A percentile compares a stretch with the other conserved stretches of the same genome.
Conservation (phyloP, 2,329 filamentous ascomycete genomes). For the Ustulina deusta region DNA sequence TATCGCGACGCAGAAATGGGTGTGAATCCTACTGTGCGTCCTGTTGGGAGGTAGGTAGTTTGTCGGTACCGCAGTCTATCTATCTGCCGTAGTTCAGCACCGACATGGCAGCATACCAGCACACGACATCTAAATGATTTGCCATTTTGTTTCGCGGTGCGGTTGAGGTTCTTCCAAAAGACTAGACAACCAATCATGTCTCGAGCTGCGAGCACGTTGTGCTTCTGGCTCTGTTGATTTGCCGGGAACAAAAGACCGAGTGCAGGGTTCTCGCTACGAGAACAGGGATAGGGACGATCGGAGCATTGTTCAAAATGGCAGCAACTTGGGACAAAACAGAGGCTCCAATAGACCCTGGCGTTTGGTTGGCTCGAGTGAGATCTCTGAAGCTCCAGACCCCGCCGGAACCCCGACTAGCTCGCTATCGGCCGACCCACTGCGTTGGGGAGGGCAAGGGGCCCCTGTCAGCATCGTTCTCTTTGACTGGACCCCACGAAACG, state of each 20-base stretch:
- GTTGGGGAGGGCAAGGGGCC: constrained; percentile 1
- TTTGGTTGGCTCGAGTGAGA: no score
- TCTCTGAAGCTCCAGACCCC: constrained; percentile 12
- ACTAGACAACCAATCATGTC: constrained; percentile 33
- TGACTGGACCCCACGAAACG: constrained; percentile 12
- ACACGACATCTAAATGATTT: no score
- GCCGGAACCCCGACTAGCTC: background rate
- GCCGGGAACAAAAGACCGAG: constrained; percentile 35
- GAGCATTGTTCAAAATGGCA: constrained; percentile 35
- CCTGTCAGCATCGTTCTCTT: constrained; percentile 11
- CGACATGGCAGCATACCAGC: background rate
- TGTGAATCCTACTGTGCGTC: background rate
- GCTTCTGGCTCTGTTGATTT: constrained; percentile 36
- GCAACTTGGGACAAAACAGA: constrained; percentile 13
- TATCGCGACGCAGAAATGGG: background rate
- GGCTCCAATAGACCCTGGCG: constrained; percentile 1
- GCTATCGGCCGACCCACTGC: background rate
- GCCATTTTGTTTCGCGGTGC: no score
- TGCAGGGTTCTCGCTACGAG: constrained; percentile 19
- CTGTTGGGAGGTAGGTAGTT: background rate
- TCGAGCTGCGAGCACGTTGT: constrained; percentile 36
- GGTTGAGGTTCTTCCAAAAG: constrained; percentile 18
- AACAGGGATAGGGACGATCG: constrained; percentile 23
- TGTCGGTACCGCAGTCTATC: background rate
- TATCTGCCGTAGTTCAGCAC: background rate